A percentile compares a stretch with the other conserved stretches of the same genome.
Evolutionary conservation across 2,329 filamentous ascomycete species (phyloP).

Genomic region (Passalora sequoiae): DNA sequence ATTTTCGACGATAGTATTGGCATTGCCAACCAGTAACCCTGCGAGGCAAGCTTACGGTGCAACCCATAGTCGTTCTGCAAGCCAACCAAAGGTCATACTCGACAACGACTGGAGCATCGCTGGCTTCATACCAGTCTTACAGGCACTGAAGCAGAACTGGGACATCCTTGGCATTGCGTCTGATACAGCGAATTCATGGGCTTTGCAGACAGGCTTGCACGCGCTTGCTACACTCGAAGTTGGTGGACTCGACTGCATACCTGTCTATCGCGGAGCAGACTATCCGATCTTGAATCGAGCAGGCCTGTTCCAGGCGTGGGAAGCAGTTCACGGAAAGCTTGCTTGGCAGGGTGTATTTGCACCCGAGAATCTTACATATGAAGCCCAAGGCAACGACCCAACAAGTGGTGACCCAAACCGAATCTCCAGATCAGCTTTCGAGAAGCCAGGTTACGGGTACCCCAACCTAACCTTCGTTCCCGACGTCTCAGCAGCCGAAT

Average conservation of each 20-base stretch:
- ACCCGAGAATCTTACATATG: slow-evolving; percentile 40
- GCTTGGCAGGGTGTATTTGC: slow-evolving; percentile 46
- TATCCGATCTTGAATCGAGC: slow-evolving; percentile 47
- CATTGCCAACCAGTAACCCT: too few relatives aligned
- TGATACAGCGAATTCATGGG: slow-evolving; percentile 45
- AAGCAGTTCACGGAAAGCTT: slow-evolving; percentile 41
- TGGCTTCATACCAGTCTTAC: slow-evolving; percentile 42
- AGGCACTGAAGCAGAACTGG: slow-evolving; percentile 43
- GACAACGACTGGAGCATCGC: slow-evolving; percentile 46
- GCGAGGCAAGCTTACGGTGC: too few relatives aligned
- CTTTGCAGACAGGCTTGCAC: slow-evolving; percentile 43
- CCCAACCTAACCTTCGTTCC: slow-evolving; percentile 42
- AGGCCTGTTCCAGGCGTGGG: slow-evolving; percentile 41
- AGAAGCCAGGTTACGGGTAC: slow-evolving; percentile 43
- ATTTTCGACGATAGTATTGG: too few relatives aligned
- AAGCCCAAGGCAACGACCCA: slow-evolving; percentile 42
- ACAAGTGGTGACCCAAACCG: slow-evolving; percentile 43
- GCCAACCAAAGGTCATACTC: slow-evolving; percentile 39
- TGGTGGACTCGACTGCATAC: slow-evolving; percentile 46
- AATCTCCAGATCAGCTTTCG: slow-evolving; percentile 40
- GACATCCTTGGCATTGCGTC: slow-evolving; percentile 42
- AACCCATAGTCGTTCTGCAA: too few relatives aligned
- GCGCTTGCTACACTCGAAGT: slow-evolving; percentile 45
- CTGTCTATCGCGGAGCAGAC: slow-evolving; percentile 44
- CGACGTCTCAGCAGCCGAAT: slow-evolving; percentile 40